Base-by-base conservation (phyloP, 2,329 filamentous ascomycete species). In the Xylaria sp. region DNA sequence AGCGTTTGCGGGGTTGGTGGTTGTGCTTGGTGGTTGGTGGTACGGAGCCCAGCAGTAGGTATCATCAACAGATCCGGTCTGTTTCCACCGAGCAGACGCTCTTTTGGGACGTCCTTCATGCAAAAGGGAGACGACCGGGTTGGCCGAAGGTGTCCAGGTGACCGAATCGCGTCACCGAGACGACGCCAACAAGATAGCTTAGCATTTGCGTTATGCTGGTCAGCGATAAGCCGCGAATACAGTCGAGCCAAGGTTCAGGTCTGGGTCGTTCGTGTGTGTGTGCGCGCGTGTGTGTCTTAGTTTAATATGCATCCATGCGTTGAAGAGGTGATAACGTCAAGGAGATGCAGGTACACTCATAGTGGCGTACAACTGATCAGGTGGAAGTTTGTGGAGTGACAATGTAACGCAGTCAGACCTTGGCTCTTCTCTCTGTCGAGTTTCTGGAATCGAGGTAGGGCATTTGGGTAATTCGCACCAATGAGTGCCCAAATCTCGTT, bases 91-190 rank as follows among this genome's bases (percentile, higher is more conserved):
- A 48, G 12, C 36, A 12, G n/a, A 45, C 41, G 41, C 15, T 48
- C 15, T 50, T 64, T 67, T 52, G 41, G 66, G 61, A n/a, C 15
- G 12, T 52, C 28, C 53, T 20, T 48, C 43, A 58, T 64, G 60
- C 48, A 52, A 46, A 56, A 36, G 30, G 50, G 56, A 67, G 52
- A 53, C 55, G 64, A 45, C 43, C 50, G 56, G 32, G 46, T 43
- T 43, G 48, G 48, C 23, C 20, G n/a, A 50, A 60, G 43, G 20
- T 50, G 65, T 41, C 45, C 65, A 65, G 67, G 65, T 70, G 67
- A 70, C 65, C 58, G 23, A 57, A 67, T 67, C 34, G 61, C 60
- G 52, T 70, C 65, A 67, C 67, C 65, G 65, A 65, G 32, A 66
- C 9, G 5, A 41, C 53, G 50, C 25, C 50, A 50, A 43, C 34